Base-by-base conservation (phyloP, 2,329 filamentous ascomycete genomes). In the Cercospora sesami region DNA sequence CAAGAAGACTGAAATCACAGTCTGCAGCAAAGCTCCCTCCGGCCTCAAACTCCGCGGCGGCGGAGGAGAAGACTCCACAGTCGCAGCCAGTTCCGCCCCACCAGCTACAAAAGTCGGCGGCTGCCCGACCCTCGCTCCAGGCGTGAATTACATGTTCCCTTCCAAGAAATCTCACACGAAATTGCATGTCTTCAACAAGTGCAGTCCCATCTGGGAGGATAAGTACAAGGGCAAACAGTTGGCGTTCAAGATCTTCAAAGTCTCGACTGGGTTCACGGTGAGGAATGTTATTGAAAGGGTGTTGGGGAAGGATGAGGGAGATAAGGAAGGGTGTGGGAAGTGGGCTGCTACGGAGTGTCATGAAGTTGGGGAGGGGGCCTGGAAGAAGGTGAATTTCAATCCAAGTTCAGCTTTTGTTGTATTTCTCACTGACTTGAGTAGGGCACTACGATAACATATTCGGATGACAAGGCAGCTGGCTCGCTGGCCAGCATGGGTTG, bases 181-280 rank as follows among this genome's bases (percentile, higher is more conserved):
- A 31, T 66, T 78, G 33, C 76, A 78, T 65, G 66, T 78, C 53
- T 77, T 78, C 69, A 71, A 67, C 26, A 72, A 74, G 62, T 69
- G 69, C 26, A 59, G 65, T 5, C 71, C 70, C 39, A 65, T 78
- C 42, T 78, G 75, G 75, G 71, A 75, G 39, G 68, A 63, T 3
- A 70, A 71, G 48, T 74, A 73, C 39, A 53, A 68, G 12, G 65
- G 68, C 26, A 60, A 70, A 39, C 48, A 64, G 1, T 60, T 73
- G 60, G 60, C 66, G 14, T 77, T 78, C 69, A 79, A 78, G 53
- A 75, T 76, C n/a, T 79, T 78, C 67, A 74, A 73, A 16, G 77
- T 77, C 16, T 63, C 68, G 53, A 76, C 75, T 1, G 36, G 62
- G 5, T 72, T 75, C 42, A 70, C 69, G 3, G 72, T 77, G 16